Percentiles rank a stretch among this genome's conserved stretches.
phyloP scores from a whole-genome alignment of 108 stramenopile genomes.

The Skeletonema menzelii region DNA sequence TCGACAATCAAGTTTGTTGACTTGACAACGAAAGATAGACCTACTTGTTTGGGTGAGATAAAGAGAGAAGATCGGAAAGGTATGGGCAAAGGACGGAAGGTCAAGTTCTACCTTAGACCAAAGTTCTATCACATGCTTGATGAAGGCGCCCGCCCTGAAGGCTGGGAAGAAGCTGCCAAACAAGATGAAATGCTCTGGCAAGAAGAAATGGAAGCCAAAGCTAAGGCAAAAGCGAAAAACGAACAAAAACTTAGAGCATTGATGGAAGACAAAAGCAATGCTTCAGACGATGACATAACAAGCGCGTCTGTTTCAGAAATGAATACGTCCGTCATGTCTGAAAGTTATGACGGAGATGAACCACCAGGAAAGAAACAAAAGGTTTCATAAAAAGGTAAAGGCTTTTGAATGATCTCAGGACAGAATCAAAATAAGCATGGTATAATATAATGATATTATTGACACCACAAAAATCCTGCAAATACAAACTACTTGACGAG shows the following conservation, averaged over 20 bases:
- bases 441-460: too few relatives aligned
- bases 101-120: constrained; percentile 83
- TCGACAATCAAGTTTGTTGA: constrained; percentile 80
- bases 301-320: constrained; percentile 15
- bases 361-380: constrained; percentile 7
- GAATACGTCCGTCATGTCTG: constrained; percentile 8
- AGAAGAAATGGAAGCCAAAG: constrained; percentile 38
- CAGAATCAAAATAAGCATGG: too few relatives aligned
- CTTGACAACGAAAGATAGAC: constrained; percentile 79
- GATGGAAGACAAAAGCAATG: constrained; percentile 26
- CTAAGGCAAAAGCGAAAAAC: constrained; percentile 30
- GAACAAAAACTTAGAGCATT: constrained; percentile 35
- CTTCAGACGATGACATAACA: constrained; percentile 12
- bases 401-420: too few relatives aligned
- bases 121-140: constrained; percentile 75
- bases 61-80: constrained; percentile 31
- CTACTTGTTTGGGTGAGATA: constrained; percentile 53
- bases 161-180: constrained; percentile 75
- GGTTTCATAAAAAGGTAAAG: not conserved
- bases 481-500: too few relatives aligned
- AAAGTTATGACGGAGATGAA: constrained; percentile 9
- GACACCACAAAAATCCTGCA: too few relatives aligned
- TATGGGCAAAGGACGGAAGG: constrained; percentile 68
- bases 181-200: constrained; percentile 61
- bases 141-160: constrained; percentile 68